Conservation (phyloP, 2,329 filamentous ascomycete genomes). For the Zasmidium cellare region DNA sequence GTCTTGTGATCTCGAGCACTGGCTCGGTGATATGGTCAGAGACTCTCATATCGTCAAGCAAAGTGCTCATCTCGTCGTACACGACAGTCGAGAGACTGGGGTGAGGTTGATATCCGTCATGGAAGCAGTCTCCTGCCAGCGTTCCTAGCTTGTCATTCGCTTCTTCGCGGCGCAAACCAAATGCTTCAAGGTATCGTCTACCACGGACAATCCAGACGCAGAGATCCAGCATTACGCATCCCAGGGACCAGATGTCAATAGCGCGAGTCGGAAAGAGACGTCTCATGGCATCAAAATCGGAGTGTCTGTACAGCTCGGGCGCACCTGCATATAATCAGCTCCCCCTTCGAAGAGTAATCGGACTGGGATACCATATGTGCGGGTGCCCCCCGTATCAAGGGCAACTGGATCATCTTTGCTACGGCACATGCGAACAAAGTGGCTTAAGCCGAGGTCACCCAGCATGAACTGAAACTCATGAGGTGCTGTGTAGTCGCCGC, state of each 20-base stretch:
- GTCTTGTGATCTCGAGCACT: not conserved
- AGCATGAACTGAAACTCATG: constrained; percentile 3
- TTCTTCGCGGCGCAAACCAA: not conserved
- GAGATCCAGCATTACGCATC: too few relatives aligned
- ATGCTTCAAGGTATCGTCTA: not conserved
- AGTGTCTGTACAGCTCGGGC: not conserved
- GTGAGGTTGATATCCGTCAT: constrained; percentile 25
- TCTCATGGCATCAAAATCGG: too few relatives aligned
- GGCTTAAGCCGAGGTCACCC: constrained; percentile 3
- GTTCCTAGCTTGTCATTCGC: constrained; percentile 10
- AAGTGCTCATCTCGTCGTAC: constrained; percentile 20
- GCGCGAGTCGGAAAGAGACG: too few relatives aligned
- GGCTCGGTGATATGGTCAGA: constrained; percentile 4
- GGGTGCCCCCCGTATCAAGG: not conserved
- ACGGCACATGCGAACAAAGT: not conserved
- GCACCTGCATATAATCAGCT: not conserved
- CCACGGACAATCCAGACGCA: not conserved
- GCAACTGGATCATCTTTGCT: not conserved
- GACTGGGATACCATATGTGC: constrained; percentile 7
- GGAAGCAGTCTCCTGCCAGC: constrained; percentile 31
- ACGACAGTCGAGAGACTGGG: constrained; percentile 27
- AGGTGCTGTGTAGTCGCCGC: not conserved
- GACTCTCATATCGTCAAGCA: not conserved
- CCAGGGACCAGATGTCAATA: too few relatives aligned
- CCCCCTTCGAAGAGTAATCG: not conserved